phyloP scores from a whole-genome alignment of 2,329 filamentous ascomycete genomes.

The Nemania abortiva region DNA sequence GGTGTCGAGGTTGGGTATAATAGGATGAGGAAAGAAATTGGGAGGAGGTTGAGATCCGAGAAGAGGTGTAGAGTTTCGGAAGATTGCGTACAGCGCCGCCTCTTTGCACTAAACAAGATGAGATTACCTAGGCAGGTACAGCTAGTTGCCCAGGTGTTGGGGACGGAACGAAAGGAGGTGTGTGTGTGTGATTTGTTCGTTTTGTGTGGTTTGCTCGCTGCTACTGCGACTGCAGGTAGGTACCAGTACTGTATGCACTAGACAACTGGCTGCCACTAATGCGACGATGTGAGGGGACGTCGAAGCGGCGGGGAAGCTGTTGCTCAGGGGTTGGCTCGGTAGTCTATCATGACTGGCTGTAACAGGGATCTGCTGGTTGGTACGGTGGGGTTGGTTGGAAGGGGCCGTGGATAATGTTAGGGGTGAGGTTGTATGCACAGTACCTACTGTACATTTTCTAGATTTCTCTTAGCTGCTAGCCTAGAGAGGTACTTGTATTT shows the following conservation, averaged over 20 bases:
- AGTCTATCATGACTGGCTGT: conserved; percentile 20
- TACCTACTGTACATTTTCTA: neutral
- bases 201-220: conserved; percentile 33
- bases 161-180: conserved; percentile 48
- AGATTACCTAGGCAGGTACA: conserved; percentile 14
- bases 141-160: conserved; percentile 19
- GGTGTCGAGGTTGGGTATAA: conserved; percentile 25
- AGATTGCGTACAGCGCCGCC: conserved; percentile 47
- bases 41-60: conserved; percentile 29
- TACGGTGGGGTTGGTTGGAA: conserved; percentile 21
- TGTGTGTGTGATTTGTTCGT: conserved; percentile 38
- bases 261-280: conserved; percentile 37
- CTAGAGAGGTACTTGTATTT: neutral
- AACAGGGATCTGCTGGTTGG: conserved; percentile 1
- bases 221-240: conserved; percentile 14
- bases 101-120: conserved; percentile 15
- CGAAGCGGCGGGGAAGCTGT: conserved; percentile 37
- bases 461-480: neutral
- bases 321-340: conserved; percentile 29
- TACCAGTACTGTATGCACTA: conserved; percentile 13
- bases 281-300: conserved; percentile 28
- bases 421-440: conserved; percentile 14
- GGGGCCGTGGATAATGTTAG: conserved; percentile 29
- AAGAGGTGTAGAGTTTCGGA: conserved; percentile 21
- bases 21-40: conserved; percentile 8